Percentiles rank a stretch among this genome's conserved stretches.
These are phyloP conservation scores for Jasminum sambac DNA, from an alignment of 257 asterid genomes.

Conservation along the genomic window DNA sequence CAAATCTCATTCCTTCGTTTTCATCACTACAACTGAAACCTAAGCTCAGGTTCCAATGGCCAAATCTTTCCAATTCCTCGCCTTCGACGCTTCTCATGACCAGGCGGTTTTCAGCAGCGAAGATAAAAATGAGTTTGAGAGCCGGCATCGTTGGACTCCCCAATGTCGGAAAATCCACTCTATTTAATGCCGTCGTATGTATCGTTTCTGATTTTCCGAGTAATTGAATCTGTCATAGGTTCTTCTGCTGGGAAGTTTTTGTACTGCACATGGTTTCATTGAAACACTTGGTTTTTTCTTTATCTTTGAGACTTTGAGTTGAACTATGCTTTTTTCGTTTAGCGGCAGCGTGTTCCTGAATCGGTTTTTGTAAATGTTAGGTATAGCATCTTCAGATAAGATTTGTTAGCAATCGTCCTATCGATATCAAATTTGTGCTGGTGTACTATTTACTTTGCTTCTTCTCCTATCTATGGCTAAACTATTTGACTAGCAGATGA, in stretches of 20 bases:
- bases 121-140: slow-evolving; percentile 82
- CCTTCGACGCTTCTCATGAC: slow-evolving; percentile 35
- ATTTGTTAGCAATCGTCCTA: slow-evolving; percentile 22
- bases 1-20: slow-evolving; percentile 62
- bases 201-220: background rate
- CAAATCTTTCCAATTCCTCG: slow-evolving; percentile 40
- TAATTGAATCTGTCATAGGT: slow-evolving; percentile 4
- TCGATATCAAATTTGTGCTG: slow-evolving; percentile 7
- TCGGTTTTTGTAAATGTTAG: background rate
- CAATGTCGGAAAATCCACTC: slow-evolving; percentile 95
- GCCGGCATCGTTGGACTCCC: slow-evolving; percentile 99
- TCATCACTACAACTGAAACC: slow-evolving; percentile 44
- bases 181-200: slow-evolving; percentile 95
- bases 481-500: background rate
- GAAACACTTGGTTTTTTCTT: background rate
- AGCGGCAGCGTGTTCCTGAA: background rate
- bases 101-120: slow-evolving; percentile 62
- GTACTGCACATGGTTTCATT: background rate
- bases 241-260: background rate
- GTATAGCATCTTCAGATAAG: background rate
- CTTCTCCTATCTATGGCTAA: slow-evolving; percentile 6
- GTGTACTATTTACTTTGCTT: background rate
- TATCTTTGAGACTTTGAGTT: background rate
- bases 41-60: slow-evolving; percentile 50
- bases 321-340: background rate